Conservation (phyloP, 805 yeast genomes). For the Kluyveromyces siamensis region DNA sequence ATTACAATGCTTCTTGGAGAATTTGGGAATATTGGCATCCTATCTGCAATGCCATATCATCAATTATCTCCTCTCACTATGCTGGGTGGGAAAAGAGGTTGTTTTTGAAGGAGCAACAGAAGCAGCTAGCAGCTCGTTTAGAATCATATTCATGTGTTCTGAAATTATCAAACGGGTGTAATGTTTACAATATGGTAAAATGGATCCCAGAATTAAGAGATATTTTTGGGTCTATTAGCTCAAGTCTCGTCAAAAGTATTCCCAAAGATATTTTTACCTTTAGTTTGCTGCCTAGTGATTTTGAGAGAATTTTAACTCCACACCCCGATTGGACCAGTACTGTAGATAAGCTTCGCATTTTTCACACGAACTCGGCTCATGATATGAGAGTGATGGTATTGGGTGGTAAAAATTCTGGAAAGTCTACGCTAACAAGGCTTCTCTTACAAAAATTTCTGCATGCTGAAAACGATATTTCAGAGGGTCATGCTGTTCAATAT, state of each 20-base stretch:
- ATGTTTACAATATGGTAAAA: slow-evolving; percentile 8
- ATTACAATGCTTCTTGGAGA: slow-evolving; percentile 22
- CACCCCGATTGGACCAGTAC: slow-evolving; percentile 15
- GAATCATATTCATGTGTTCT: slow-evolving; percentile 17
- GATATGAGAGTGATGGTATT: slow-evolving; percentile 28
- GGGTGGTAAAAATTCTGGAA: slow-evolving; percentile 69
- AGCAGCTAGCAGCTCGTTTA: slow-evolving; percentile 2
- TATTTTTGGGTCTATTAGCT: slow-evolving; percentile 16
- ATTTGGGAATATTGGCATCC: slow-evolving; percentile 22
- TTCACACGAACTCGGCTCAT: slow-evolving; percentile 14
- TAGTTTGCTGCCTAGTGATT: neutral
- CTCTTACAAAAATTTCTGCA: slow-evolving; percentile 41
- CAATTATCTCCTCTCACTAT: slow-evolving; percentile 20
- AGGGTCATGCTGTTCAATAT: slow-evolving; percentile 33
- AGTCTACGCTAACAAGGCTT: slow-evolving; percentile 57
- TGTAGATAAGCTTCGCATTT: slow-evolving; percentile 16
- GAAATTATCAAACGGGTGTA: slow-evolving; percentile 10
- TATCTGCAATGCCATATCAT: slow-evolving; percentile 19
- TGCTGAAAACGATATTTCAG: slow-evolving; percentile 11
- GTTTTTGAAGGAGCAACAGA: slow-evolving; percentile 7
- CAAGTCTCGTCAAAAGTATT: neutral
- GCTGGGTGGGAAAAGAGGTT: slow-evolving; percentile 26
- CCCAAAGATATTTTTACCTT: neutral
- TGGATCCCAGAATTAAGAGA: slow-evolving; percentile 14
- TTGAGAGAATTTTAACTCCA: slow-evolving; percentile 11